phyloP scores from a whole-genome alignment of 257 asterid genomes.

The Parsonsia alboflavescens region DNA sequence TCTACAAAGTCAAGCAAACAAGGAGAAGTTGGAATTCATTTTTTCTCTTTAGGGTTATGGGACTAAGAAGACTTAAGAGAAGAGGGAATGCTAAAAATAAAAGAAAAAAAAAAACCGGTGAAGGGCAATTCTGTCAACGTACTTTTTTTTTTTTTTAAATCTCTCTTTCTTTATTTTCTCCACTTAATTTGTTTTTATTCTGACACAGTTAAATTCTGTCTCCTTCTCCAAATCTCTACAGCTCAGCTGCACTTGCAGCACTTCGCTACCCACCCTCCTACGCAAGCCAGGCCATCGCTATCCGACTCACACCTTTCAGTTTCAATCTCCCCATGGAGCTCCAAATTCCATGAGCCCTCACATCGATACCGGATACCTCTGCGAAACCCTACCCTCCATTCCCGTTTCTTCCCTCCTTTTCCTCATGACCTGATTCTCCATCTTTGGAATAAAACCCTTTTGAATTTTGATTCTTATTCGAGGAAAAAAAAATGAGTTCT shows the following conservation, averaged over 20 bases:
- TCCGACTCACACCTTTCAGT: not conserved
- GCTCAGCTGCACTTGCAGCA: not conserved
- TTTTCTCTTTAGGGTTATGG: too few species aligned
- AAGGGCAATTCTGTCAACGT: conserved; percentile 8
- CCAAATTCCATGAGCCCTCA: conserved; percentile 7
- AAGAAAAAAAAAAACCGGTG: not conserved
- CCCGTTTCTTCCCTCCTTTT: not conserved
- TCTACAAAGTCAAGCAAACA: too few species aligned
- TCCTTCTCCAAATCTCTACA: not conserved
- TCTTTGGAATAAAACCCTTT: not conserved
- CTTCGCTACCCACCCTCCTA: too few species aligned
- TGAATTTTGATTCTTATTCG: not conserved
- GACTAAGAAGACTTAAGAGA: too few species aligned
- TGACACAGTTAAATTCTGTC: not conserved
- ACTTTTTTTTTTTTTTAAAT: too few species aligned
- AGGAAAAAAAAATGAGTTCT: conserved; percentile 21
- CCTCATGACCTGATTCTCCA: not conserved
- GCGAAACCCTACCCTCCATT: conserved; percentile 7
- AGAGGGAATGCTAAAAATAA: too few species aligned
- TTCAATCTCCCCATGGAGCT: not conserved
- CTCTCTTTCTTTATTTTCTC: not conserved
- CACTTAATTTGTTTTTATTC: not conserved
- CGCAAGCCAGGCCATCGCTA: not conserved
- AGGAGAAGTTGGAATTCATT: too few species aligned
- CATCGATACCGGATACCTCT: not conserved